These are phyloP conservation scores for Cyberlindnera euphorbiiphila DNA, from an alignment of 805 yeast species.

Conservation along the genomic window DNA sequence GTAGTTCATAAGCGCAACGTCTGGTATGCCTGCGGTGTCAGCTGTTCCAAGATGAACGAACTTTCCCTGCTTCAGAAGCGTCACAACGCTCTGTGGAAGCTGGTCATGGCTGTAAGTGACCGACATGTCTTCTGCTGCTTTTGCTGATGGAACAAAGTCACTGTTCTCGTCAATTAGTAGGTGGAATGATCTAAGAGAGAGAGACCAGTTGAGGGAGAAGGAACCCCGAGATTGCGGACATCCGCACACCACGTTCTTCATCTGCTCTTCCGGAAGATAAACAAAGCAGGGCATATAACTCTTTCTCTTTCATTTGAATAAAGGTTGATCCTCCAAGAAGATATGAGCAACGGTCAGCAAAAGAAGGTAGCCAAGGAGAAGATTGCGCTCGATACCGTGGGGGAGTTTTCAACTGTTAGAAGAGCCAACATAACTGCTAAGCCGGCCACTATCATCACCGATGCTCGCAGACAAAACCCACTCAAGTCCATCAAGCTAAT, in stretches of 20 bases:
- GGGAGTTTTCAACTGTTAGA: slow-evolving; percentile 22
- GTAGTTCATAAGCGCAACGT: slow-evolving; percentile 89
- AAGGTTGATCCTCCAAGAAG: background rate
- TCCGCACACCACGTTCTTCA: no score
- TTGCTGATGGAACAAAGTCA: no score
- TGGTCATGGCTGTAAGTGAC: slow-evolving; percentile 26
- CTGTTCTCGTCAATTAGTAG: no score
- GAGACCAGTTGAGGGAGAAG: no score
- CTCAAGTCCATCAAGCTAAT: slow-evolving; percentile 7
- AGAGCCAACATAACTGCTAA: slow-evolving; percentile 15
- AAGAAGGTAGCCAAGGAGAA: slow-evolving; percentile 1
- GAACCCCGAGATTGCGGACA: no score
- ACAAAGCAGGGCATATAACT: no score
- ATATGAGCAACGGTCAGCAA: background rate
- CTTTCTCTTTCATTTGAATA: background rate
- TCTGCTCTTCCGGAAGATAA: no score
- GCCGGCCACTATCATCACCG: slow-evolving; percentile 6
- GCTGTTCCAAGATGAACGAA: slow-evolving; percentile 86
- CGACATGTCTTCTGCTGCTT: no score
- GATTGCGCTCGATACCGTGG: slow-evolving; percentile 20
- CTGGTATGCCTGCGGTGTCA: slow-evolving; percentile 57
- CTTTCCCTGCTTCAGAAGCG: slow-evolving; percentile 54
- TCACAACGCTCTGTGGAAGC: slow-evolving; percentile 36
- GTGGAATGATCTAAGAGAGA: no score
- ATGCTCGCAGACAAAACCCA: slow-evolving; percentile 9